Percentiles rank a stretch among this genome's conserved stretches.
Conservation (phyloP, 1,284 basidiomycete species). For the Takashimella koratensis region DNA sequence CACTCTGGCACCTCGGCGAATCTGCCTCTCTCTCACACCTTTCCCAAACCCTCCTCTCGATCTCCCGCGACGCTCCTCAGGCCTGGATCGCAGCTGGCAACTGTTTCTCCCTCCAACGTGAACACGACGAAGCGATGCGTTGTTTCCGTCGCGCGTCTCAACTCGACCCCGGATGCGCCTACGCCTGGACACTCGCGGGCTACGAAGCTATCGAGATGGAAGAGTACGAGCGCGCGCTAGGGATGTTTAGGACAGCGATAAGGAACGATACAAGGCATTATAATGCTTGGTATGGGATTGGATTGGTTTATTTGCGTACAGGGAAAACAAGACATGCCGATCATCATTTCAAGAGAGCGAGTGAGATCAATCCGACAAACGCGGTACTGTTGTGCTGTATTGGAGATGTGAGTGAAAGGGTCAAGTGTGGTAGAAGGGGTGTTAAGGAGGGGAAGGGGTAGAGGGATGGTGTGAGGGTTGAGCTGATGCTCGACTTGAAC, state of each 20-base stretch:
- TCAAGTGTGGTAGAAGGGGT: background rate
- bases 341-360: slow-evolving; percentile 87
- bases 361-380: slow-evolving; percentile 84
- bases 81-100: slow-evolving; percentile 95
- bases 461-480: no score
- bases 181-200: slow-evolving; percentile 88
- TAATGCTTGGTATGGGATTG: slow-evolving; percentile 97
- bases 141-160: slow-evolving; percentile 86
- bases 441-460: background rate
- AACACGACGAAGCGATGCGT: slow-evolving; percentile 81
- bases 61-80: slow-evolving; percentile 74
- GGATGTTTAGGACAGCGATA: slow-evolving; percentile 83
- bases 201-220: slow-evolving; percentile 88
- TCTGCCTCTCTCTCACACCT: slow-evolving; percentile 79
- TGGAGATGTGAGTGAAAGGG: slow-evolving; percentile 68
- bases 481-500: slow-evolving; percentile 12
- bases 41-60: slow-evolving; percentile 79
- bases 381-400: slow-evolving; percentile 85
- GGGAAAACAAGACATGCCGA: slow-evolving; percentile 86
- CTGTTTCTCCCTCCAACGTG: slow-evolving; percentile 84
- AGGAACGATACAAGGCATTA: slow-evolving; percentile 84
- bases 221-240: slow-evolving; percentile 81
- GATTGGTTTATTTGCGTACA: slow-evolving; percentile 85
- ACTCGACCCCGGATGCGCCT: slow-evolving; percentile 77
- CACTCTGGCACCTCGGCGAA: slow-evolving; percentile 85